Evolutionary conservation across 371 early-diverging fungal genomes (phyloP), one percentile per base, ranked within the genome.

Genomic region (Circinella umbellata): DNA sequence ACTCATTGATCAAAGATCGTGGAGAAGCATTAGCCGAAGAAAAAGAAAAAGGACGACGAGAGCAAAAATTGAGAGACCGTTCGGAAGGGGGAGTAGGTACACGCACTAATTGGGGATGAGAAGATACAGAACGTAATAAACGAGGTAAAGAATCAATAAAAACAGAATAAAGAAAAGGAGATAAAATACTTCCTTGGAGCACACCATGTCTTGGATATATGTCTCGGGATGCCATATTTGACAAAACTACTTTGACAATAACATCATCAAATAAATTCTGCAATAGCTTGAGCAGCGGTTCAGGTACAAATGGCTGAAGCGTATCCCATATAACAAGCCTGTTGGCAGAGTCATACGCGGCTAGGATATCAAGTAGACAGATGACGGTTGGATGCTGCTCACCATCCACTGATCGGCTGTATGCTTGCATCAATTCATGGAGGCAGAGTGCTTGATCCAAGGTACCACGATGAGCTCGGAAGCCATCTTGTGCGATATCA

Each of bases 111-210:
- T 34, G 69, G 64, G 34, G 42, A n/a, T 36, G 36, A 17, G 8
- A 47, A 15, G 47, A 47, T 15, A 47, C 47, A 3, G 47, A 47
- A 1, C 77, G 67, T 1, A 73, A 48, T 3, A 47, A 11, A 3
- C 34, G 14, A 8, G 78, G 78, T 5, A 75, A 73, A 15, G 38
- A 18, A 20, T 74, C 67, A 34, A 75, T 73, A 61, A 70, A 78
- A 7, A 70, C 38, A 4, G 78, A 77, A 37, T 77, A 77, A 6
- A 74, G 63, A 14, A 67, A 65, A 3, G 78, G 74, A 34, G 71
- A 71, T n/a, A 77, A 67, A 13, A 74, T 60, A 3, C 69, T 73
- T 0, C 74, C 73, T 69, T 77, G 73, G 3, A 76, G 76, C 15
- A 76, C 73, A 13, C 73, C 73, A 0, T 67, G 68, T 5, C 10